Percentiles rank a stretch among this genome's conserved stretches.
Evolutionary conservation across 495 filamentous ascomycete species (phyloP).

Genomic region (Pyrenula aspistea): DNA sequence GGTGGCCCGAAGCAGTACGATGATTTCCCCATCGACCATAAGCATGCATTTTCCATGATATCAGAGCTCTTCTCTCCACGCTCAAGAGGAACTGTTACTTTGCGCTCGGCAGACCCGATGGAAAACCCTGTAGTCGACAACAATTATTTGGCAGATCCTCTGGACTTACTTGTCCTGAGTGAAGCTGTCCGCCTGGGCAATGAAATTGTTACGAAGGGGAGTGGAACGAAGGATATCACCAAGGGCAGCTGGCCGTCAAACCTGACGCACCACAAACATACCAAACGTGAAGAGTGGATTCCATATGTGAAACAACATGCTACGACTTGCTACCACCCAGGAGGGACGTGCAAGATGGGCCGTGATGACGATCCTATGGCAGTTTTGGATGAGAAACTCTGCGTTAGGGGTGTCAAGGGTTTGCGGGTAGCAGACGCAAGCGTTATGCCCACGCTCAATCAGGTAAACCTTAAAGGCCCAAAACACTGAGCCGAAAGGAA

Average conservation of each 20-base stretch:
- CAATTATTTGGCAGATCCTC: slow-evolving; percentile 32
- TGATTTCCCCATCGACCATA: slow-evolving; percentile 27
- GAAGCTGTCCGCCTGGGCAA: slow-evolving; percentile 40
- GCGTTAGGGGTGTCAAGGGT: slow-evolving; percentile 36
- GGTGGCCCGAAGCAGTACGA: slow-evolving; percentile 38
- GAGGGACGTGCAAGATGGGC: slow-evolving; percentile 43
- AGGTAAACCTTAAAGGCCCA: no score
- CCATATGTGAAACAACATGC: slow-evolving; percentile 36
- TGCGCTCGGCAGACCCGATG: slow-evolving; percentile 21
- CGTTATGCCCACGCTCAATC: slow-evolving; percentile 35
- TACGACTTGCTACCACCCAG: slow-evolving; percentile 41
- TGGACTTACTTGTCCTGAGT: slow-evolving; percentile 34
- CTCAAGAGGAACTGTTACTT: slow-evolving; percentile 25
- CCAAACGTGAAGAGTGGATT: slow-evolving; percentile 34
- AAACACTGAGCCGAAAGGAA: no score
- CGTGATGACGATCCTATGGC: slow-evolving; percentile 28
- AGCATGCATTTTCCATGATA: slow-evolving; percentile 27
- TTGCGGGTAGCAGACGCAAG: slow-evolving; percentile 45
- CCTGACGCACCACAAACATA: slow-evolving; percentile 31
- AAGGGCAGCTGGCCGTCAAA: slow-evolving; percentile 39
- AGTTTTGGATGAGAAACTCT: slow-evolving; percentile 42
- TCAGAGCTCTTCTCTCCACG: slow-evolving; percentile 14
- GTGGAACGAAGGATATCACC: slow-evolving; percentile 41
- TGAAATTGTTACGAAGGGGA: slow-evolving; percentile 39
- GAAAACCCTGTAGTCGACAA: slow-evolving; percentile 36